A percentile compares a stretch with the other conserved stretches of the same genome.
phyloP scores from a whole-genome alignment of 1,284 basidiomycete species.

The Melampsora americana region DNA sequence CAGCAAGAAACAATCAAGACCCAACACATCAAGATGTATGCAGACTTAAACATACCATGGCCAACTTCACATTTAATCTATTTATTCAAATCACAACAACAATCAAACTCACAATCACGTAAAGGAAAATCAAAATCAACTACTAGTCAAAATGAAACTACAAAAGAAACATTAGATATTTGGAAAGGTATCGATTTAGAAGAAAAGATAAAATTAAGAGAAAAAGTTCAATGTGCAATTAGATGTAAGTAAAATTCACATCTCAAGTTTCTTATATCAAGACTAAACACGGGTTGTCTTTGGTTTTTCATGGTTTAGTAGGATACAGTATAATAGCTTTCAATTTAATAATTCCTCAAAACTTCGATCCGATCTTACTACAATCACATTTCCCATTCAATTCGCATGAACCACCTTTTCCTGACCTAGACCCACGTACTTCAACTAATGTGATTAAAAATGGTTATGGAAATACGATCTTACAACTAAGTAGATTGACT shows the following conservation, averaged over 20 bases:
- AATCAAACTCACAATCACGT: not conserved
- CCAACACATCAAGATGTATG: slow-evolving; percentile 13
- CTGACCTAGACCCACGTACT: slow-evolving; percentile 24
- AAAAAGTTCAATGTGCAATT: slow-evolving; percentile 19
- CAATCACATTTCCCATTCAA: slow-evolving; percentile 20
- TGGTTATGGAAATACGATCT: not conserved
- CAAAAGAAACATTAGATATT: slow-evolving; percentile 1
- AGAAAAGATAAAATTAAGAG: slow-evolving; percentile 1
- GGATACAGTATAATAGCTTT: slow-evolving; percentile 30
- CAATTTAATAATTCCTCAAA: slow-evolving; percentile 37
- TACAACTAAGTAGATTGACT: slow-evolving; percentile 32
- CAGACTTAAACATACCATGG: slow-evolving; percentile 37
- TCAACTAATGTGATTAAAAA: not conserved
- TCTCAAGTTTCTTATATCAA: no score
- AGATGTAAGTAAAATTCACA: slow-evolving; percentile 14
- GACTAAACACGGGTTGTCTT: no score
- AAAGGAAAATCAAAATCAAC: not conserved
- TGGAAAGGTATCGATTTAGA: slow-evolving; percentile 12
- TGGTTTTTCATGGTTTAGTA: no score
- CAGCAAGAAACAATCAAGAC: no score
- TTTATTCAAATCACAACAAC: not conserved
- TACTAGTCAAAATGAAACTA: not conserved
- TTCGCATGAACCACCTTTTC: slow-evolving; percentile 13
- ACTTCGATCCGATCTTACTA: slow-evolving; percentile 10
- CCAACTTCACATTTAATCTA: slow-evolving; percentile 23